Base-by-base conservation (phyloP, 139 green algal species). In the Ettlia oleoabundans region DNA sequence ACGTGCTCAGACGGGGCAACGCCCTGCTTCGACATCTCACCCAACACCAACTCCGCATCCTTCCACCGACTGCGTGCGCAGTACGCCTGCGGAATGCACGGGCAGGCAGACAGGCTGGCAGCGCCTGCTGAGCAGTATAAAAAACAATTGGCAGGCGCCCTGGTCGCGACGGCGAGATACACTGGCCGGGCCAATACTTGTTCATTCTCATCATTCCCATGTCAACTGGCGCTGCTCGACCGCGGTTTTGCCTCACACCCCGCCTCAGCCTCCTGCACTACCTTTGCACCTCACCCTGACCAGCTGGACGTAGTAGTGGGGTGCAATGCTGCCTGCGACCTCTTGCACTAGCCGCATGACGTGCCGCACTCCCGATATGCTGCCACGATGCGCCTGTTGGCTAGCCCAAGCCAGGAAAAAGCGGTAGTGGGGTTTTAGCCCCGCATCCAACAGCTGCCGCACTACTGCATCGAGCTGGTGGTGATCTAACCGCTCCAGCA, bases 341-440 rank as follows among this genome's bases (percentile, higher is more conserved):
- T 13, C 35, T 66, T 77, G 22, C 78, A 77, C 24, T 26, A 24
- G 61, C 37, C 37, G 2, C 78, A 84, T 84, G 13, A 84, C 78
- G 18, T 42, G n/a, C 0, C 65, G 78, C 51, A 84, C 78, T 0
- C 68, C 80, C n/a, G 5, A 1, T 1, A 66, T 19, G 38, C 42
- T 41, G 37, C 82, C 82, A 13, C 26, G 4, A 3, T 47, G 10
- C 0, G 75, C 76, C 65, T 82, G 78, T 9, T 62, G 32, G 5
- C 18, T 55, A 4, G 82, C 82, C 82, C 73, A 81, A 18, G 40
- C 51, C 15, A 81, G 75, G 38, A 41, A 81, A 10, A 40, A 0
- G 22, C 33, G n/a, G 75, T 73, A 81, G 40, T 35, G 24, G 2
- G 40, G 58, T 8, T 28, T 24, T 35, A 80, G 35, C 24, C 73